Evolutionary conservation across 805 yeast genomes (phyloP).

Genomic region (Suhomyces sp.): DNA sequence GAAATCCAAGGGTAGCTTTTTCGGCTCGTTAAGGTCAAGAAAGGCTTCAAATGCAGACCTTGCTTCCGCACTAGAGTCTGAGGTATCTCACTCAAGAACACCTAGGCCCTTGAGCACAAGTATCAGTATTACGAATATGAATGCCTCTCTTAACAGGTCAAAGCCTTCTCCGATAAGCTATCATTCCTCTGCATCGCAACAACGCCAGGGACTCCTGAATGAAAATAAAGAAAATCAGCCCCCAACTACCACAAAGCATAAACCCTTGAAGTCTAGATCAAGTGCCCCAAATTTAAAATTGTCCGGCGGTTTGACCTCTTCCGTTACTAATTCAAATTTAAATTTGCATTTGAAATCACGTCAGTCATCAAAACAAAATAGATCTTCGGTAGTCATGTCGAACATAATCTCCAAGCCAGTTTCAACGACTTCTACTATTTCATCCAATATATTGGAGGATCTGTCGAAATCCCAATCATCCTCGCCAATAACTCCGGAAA

Average conservation of each 20-base stretch:
- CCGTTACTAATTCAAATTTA: background rate
- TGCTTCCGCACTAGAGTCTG: background rate
- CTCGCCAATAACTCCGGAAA: conserved; percentile 12
- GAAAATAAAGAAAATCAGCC: conserved; percentile 15
- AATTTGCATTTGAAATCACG: background rate
- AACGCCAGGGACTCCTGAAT: background rate
- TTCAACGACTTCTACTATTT: conserved; percentile 2
- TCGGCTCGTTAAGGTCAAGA: conserved; percentile 15
- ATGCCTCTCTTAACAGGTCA: background rate
- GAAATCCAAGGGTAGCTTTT: conserved; percentile 10
- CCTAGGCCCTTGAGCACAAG: conserved; percentile 16
- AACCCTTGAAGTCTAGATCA: conserved; percentile 16
- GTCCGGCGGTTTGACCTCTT: background rate
- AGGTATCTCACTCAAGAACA: conserved; percentile 4
- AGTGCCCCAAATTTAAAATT: conserved; percentile 21
- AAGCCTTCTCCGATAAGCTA: background rate
- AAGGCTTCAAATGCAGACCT: conserved; percentile 9
- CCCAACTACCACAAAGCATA: conserved; percentile 1
- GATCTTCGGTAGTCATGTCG: conserved; percentile 4
- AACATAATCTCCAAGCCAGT: conserved; percentile 3
- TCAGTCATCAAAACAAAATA: background rate
- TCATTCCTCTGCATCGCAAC: conserved; percentile 3
- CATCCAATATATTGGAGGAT: conserved; percentile 5
- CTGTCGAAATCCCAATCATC: conserved; percentile 2
- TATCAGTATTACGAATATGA: conserved; percentile 6